Base-by-base conservation (phyloP, 345 rosid species). In the Cardamine resedifolia region DNA sequence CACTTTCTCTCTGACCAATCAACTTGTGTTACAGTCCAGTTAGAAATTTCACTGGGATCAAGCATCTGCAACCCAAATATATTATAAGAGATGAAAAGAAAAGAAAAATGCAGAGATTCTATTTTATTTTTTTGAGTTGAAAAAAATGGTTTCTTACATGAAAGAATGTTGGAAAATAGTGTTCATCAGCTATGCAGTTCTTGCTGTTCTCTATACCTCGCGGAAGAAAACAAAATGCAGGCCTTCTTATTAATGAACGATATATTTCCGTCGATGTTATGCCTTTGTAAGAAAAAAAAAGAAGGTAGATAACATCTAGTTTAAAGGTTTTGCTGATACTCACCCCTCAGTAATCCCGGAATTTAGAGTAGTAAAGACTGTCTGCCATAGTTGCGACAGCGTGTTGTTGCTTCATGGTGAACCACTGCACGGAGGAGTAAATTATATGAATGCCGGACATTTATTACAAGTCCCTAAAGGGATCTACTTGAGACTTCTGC, bases 1-100 rank as follows among this genome's bases (percentile, higher is more conserved):
- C 98, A 96, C 66, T 92, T 87, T 77, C 91, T 85, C 80, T 96
- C 99, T 10, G 98, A 96, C 99, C 99, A 96, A 79, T 96, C 99
- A 64, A 96, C 99, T 65, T 92, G 89, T 50, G 99, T 96, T 55
- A 87, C 92, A 0, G 97, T 86, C 91, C 98, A 89, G 72, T 89
- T 96, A 24, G 98, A 89, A 27, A 96, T 90, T 16, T 98, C 99
- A 63, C 68, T 81, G 19, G 92, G 98, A 84, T 96, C 98, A 28
- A 90, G 81, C 85, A 92, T 81, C 99, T 96, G 82, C 78, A 71
- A 58, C 44, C 27, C 0, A 47, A 10, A 63, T 23, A 34, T 28
- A 51, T n/a, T 57, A 49, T 33, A 36, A n/a, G 7, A 18, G n/a
- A 43, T 72, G 10, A 50, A 26, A n/a, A n/a, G n/a, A 7, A 45